phyloP scores from a whole-genome alignment of 2,329 filamentous ascomycete species.

The Fusarium sp. region DNA sequence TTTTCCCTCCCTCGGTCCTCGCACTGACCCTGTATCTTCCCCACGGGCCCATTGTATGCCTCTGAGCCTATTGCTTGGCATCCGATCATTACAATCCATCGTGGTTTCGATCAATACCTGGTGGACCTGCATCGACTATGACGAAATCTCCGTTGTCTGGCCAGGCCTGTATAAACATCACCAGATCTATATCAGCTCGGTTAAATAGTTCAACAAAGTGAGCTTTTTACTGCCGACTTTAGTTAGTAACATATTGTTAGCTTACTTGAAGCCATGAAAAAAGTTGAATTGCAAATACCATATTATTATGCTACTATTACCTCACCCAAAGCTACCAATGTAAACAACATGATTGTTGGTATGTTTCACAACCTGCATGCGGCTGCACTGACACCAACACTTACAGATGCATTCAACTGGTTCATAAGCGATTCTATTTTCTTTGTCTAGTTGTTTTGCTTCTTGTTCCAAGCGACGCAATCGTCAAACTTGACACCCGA shows the following conservation, averaged over 20 bases:
- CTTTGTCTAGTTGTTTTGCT: constrained; percentile 49
- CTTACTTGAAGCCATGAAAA: background rate
- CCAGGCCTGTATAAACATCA: constrained; percentile 1
- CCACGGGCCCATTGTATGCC: constrained; percentile 14
- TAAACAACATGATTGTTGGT: background rate
- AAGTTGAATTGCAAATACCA: background rate
- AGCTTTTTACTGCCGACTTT: constrained; percentile 1
- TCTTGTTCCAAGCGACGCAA: constrained; percentile 86
- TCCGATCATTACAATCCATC: background rate
- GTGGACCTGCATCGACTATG: constrained; percentile 27
- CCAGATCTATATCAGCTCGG: constrained; percentile 12
- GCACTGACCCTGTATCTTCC: constrained; percentile 18
- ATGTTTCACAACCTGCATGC: constrained; percentile 1
- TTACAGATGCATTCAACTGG: background rate
- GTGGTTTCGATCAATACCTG: constrained; percentile 13
- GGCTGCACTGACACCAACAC: background rate
- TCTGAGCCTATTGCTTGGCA: constrained; percentile 14
- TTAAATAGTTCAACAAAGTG: background rate
- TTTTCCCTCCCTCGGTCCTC: constrained; percentile 1
- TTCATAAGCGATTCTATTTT: constrained; percentile 12
- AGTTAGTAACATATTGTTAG: background rate
- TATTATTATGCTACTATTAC: background rate
- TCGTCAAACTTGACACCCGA: constrained; percentile 87
- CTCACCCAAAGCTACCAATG: background rate
- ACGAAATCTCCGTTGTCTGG: constrained; percentile 23